A percentile compares a stretch with the other conserved stretches of the same genome.
Conservation (phyloP, 2,329 filamentous ascomycete genomes). For the Alternaria alternata region DNA sequence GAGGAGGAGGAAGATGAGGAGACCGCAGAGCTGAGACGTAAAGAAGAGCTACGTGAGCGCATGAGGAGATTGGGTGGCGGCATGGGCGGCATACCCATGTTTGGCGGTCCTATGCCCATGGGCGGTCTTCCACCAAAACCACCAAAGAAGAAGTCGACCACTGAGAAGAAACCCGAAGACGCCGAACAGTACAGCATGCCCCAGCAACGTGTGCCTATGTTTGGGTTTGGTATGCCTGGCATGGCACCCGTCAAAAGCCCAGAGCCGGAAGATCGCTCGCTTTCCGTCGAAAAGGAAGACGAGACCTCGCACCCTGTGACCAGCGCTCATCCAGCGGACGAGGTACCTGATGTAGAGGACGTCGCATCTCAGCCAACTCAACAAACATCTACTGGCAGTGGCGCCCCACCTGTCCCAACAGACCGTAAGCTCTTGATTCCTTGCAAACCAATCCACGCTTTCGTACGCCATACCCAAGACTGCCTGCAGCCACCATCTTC, state of each 20-base stretch:
- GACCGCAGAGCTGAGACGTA: constrained; percentile 84
- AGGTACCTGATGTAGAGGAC: constrained; percentile 65
- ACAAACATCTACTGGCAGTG: constrained; percentile 50
- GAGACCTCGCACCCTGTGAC: constrained; percentile 54
- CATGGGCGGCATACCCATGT: constrained; percentile 92
- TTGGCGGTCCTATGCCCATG: constrained; percentile 72
- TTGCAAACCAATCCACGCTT: constrained; percentile 42
- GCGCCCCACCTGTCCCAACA: constrained; percentile 54
- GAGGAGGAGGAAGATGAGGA: constrained; percentile 84
- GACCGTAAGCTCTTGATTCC: constrained; percentile 61
- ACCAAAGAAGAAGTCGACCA: constrained; percentile 57
- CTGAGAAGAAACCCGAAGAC: constrained; percentile 50
- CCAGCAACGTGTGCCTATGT: constrained; percentile 61
- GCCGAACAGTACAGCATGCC: constrained; percentile 40
- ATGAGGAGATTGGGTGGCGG: constrained; percentile 99
- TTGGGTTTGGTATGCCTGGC: constrained; percentile 73
- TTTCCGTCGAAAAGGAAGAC: constrained; percentile 61
- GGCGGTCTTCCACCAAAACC: constrained; percentile 55
- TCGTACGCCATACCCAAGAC: constrained; percentile 28
- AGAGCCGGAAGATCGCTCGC: constrained; percentile 54
- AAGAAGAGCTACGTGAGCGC: constrained; percentile 86
- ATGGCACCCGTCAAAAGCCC: constrained; percentile 67
- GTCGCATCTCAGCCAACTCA: constrained; percentile 54
- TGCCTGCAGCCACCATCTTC: constrained; percentile 36
- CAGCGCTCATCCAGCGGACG: constrained; percentile 54